Evolutionary conservation across 352 stramenopile species (phyloP), one percentile per base, ranked within the genome.

Genomic region (Phytophthora cajani): DNA sequence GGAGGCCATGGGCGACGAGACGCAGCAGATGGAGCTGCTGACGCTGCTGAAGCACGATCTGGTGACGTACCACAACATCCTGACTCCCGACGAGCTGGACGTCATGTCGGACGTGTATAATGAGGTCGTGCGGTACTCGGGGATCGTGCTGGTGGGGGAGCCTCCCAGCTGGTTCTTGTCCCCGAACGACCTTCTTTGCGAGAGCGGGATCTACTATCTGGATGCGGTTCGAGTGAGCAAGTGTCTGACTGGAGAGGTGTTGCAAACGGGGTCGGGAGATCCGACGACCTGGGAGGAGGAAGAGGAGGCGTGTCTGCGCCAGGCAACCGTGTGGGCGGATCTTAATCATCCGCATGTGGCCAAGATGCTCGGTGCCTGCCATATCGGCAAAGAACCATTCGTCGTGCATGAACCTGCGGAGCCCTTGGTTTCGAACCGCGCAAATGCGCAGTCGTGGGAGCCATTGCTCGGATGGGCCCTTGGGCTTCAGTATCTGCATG

Each of bases 311-410:
- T 77, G 70, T 65, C 46, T 77, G 38, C 65, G 71, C 14, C 65
- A 74, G 25, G 71, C 56, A 25, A 42, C 59, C 2, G 46, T 77
- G 14, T 80, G 69, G 73, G 42, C 69, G n/a, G 58, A 69, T 42
- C 52, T 80, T 5, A 69, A 75, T 12, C 69, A 80, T 12, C 73
- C 73, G 27, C 69, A 80, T 51, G 58, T 80, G n/a, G 61, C 47
- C 0, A 77, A 74, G 36, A 54, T 80, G 36, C 38, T 80, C 11
- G 73, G 64, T 10, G 73, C 44, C 0, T 80, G 64, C 10, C 67
- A 77, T 58, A 63, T 77, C 25, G 73, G 69, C n/a, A 72, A 71
- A 12, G 40, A 64, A 11, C 64, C 69, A n/a, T 77, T 75, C 25
- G 19, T 80, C 25, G 60, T 68, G 12, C 73, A 80, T 44, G 64